Evolutionary conservation across 495 filamentous ascomycete genomes (phyloP).

Genomic region (Trichoderma virens): DNA sequence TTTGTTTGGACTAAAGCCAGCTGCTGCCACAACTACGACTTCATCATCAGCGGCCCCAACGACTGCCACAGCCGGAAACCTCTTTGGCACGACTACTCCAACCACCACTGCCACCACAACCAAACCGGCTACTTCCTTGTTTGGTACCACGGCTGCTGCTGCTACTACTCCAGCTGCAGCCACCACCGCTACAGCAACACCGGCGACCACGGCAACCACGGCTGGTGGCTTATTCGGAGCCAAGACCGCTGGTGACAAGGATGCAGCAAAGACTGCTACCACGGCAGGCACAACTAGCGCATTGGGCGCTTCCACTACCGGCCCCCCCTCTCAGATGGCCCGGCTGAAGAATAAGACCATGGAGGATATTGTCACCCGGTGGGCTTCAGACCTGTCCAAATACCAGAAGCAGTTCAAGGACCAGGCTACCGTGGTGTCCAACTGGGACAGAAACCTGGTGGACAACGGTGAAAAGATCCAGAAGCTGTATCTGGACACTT

Average conservation of each 20-base stretch:
- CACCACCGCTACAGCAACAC: background rate
- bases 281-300: slow-evolving; percentile 16
- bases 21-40: slow-evolving; percentile 14
- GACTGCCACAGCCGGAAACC: slow-evolving; percentile 10
- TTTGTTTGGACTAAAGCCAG: slow-evolving; percentile 16
- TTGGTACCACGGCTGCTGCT: slow-evolving; percentile 16
- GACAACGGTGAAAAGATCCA: slow-evolving; percentile 89
- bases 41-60: slow-evolving; percentile 2
- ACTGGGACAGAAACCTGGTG: slow-evolving; percentile 87
- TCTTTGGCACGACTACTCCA: slow-evolving; percentile 12
- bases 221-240: slow-evolving; percentile 17
- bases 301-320: slow-evolving; percentile 64
- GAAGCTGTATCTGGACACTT: slow-evolving; percentile 76
- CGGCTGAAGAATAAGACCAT: slow-evolving; percentile 97
- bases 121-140: slow-evolving; percentile 13
- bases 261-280: slow-evolving; percentile 10
- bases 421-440: slow-evolving; percentile 76
- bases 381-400: slow-evolving; percentile 89
- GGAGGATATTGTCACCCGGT: slow-evolving; percentile 98
- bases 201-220: slow-evolving; percentile 6
- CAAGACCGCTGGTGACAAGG: slow-evolving; percentile 11
- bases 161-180: slow-evolving; percentile 6
- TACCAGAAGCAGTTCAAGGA: slow-evolving; percentile 93
- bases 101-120: slow-evolving; percentile 16
- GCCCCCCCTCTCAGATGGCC: slow-evolving; percentile 72